Percentiles rank a stretch among this genome's conserved stretches.
Evolutionary conservation across 2,329 filamentous ascomycete genomes (phyloP).

Genomic region (Nemania abortiva): DNA sequence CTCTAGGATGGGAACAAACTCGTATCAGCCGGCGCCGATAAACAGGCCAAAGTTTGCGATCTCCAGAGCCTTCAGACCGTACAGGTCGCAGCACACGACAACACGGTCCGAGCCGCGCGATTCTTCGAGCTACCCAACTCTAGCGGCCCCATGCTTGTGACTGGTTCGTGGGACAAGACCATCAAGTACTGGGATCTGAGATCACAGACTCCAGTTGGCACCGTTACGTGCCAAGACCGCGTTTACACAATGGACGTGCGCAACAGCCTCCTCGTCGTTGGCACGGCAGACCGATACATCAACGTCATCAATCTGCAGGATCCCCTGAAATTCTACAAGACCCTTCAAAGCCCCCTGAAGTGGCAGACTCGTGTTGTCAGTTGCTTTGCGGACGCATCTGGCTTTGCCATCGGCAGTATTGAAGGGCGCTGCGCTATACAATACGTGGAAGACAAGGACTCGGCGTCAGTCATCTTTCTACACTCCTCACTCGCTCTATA

Average conservation of each 20-base stretch:
- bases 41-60: slow-evolving; percentile 89
- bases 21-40: slow-evolving; percentile 89
- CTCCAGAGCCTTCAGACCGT: slow-evolving; percentile 74
- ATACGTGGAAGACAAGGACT: slow-evolving; percentile 96
- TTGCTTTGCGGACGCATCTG: slow-evolving; percentile 91
- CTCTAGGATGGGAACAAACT: slow-evolving; percentile 88
- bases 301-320: slow-evolving; percentile 93
- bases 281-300: slow-evolving; percentile 95
- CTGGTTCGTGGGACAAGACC: slow-evolving; percentile 92
- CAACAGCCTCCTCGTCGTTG: slow-evolving; percentile 88
- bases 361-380: slow-evolving; percentile 97
- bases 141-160: slow-evolving; percentile 85
- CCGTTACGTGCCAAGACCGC: slow-evolving; percentile 77
- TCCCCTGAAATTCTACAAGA: slow-evolving; percentile 94
- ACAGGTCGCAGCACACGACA: slow-evolving; percentile 87
- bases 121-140: slow-evolving; percentile 77
- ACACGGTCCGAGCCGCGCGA: slow-evolving; percentile 80
- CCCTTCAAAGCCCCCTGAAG: slow-evolving; percentile 93
- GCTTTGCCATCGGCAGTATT: slow-evolving; percentile 95
- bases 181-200: slow-evolving; percentile 91
- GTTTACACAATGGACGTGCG: slow-evolving; percentile 94
- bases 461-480: slow-evolving; percentile 63
- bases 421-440: slow-evolving; percentile 98
- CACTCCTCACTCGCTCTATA: neutral
- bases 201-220: slow-evolving; percentile 72